phyloP scores from a whole-genome alignment of 176 grass and related monocot species.

The bread wheat (Triticum aestivum) region IWGSC_CS_RefSeq_v2.1 NC_057805.1:93944233-93944732 shows the following conservation, averaged over 20 bases:
- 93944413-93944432: conserved; percentile 25
- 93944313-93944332: conserved; percentile 40
- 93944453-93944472: conserved; percentile 14
- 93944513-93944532: background rate
- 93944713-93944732: conserved; percentile 33
- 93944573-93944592: background rate
- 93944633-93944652: conserved; percentile 8
- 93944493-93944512: conserved; percentile 12
- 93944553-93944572: background rate
- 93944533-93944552: background rate
- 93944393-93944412: background rate
- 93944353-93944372: background rate
- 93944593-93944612: conserved; percentile 24
- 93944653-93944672: background rate
- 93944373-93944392: conserved; percentile 1
- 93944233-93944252: conserved; percentile 84
- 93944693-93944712: conserved; percentile 21
- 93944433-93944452: background rate
- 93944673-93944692: background rate
- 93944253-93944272: conserved; percentile 99
- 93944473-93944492: background rate
- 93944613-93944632: background rate
- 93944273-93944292: conserved; percentile 98
- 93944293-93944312: conserved; percentile 97
- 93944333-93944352: background rate